A percentile compares a stretch with the other conserved stretches of the same genome.
phyloP scores from a whole-genome alignment of 2,329 filamentous ascomycete genomes.

The Triangularia setosa region DNA sequence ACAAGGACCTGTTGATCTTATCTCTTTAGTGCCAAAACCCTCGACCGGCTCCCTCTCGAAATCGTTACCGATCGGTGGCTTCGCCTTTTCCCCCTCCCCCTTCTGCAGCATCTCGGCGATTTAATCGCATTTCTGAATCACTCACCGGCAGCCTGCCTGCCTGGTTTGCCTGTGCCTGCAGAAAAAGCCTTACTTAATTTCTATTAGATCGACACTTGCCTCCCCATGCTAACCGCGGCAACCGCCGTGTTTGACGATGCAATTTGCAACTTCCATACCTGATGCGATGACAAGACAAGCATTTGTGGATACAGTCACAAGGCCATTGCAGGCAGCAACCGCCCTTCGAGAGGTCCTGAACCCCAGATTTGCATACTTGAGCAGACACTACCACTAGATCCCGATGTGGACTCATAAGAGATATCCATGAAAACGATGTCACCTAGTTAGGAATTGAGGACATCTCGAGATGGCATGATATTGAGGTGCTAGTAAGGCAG shows the following conservation, averaged over 20 bases:
- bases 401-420: background rate
- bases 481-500: background rate
- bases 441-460: background rate
- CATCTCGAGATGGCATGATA: background rate
- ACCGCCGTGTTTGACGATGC: background rate
- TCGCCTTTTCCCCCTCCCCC: background rate
- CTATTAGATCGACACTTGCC: background rate
- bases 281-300: background rate
- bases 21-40: background rate
- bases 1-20: background rate
- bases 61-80: background rate
- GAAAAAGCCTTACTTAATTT: background rate
- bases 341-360: background rate
- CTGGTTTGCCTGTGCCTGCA: background rate
- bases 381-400: background rate
- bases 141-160: background rate
- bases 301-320: background rate
- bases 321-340: background rate
- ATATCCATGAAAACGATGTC: background rate
- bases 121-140: background rate
- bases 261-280: background rate
- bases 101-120: background rate
- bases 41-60: background rate
- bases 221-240: background rate
- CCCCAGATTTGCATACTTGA: background rate